These are phyloP conservation scores for Exophiala xenobiotica DNA, from an alignment of 2,329 filamentous ascomycete genomes.

Conservation along the genomic window DNA sequence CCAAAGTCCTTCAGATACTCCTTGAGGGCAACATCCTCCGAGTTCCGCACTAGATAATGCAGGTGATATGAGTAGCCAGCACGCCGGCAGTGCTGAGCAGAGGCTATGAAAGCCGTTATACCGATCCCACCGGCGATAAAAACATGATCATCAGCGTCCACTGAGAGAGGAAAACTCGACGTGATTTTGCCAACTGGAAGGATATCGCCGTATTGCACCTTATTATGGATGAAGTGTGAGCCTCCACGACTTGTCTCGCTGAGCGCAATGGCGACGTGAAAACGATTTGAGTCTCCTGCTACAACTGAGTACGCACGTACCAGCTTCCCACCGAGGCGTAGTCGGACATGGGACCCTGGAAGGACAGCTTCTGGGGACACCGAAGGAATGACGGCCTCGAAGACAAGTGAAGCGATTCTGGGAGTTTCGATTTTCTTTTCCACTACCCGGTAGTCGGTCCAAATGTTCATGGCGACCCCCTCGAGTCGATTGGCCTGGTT, in stretches of 20 bases:
- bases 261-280: constrained; percentile 60
- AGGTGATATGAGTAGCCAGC: constrained; percentile 3
- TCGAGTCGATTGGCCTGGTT: constrained; percentile 7
- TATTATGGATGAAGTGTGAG: constrained; percentile 58
- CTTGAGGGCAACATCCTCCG: constrained; percentile 11
- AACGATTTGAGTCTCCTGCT: constrained; percentile 46
- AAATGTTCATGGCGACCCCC: constrained; percentile 11
- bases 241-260: constrained; percentile 59
- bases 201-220: constrained; percentile 48
- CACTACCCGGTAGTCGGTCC: constrained; percentile 49
- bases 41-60: constrained; percentile 10
- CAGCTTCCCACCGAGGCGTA: constrained; percentile 58
- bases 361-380: constrained; percentile 38
- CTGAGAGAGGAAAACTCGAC: constrained; percentile 47
- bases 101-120: constrained; percentile 62
- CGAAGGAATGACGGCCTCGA: constrained; percentile 48
- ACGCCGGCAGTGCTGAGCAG: constrained; percentile 39
- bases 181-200: constrained; percentile 55
- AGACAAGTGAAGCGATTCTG: constrained; percentile 52
- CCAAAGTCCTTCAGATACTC: constrained; percentile 1
- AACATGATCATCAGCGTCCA: constrained; percentile 57
- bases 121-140: constrained; percentile 66
- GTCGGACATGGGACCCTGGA: constrained; percentile 55
- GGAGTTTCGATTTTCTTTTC: constrained; percentile 54
- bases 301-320: constrained; percentile 63